Base-by-base conservation (phyloP, 2,329 filamentous ascomycete genomes). In the Niveomyces coronatus region DNA sequence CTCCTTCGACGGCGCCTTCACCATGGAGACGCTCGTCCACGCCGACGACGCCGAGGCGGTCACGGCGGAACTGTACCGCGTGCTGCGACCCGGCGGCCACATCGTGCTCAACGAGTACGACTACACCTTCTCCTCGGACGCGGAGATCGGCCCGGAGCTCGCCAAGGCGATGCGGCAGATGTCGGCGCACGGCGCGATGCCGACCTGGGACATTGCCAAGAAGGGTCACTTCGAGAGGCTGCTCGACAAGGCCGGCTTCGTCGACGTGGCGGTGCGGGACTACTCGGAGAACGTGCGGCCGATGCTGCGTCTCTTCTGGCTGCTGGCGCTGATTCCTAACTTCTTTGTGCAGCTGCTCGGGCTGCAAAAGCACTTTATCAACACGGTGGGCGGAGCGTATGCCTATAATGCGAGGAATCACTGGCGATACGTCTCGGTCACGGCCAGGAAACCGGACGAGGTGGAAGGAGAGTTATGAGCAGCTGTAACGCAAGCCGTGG, bases 11-110 rank as follows among this genome's bases (percentile, higher is more conserved):
- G 70, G 69, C 4, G 53, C 68, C 19, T 75, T 74, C 49, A 74
- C 70, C 0, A 69, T 74, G 63, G 68, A 75, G 50, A 71, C 69
- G 0, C 62, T 75, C 32, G 69, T 72, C 0, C 70, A 75, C 46
- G 67, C 70, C 1, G 67, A 63, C 1, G 60, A 72, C 27, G 62
- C 66, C 0, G 45, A 57, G 28, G 51, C 49, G 6, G 70, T 64
- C 2, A 52, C 71, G 2, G 45, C 44, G 5, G 63, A 64, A 14
- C 72, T 74, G 52, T 62, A 57, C 47, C 62, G 68, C 11, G 44
- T 71, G 1, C 51, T 74, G 5, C 54, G 55, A 17, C 68, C 67
- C 2, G 70, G 69, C 19, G 69, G 69, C 1, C 53, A 54, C 2
- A 33, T 73, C 7, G 62, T 57, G 1, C 48, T 68, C 31, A 59